A percentile compares a stretch with the other conserved stretches of the same genome.
Conservation (phyloP, 1,139 yeast species). For the Magnusiomyces paraingens region DNA sequence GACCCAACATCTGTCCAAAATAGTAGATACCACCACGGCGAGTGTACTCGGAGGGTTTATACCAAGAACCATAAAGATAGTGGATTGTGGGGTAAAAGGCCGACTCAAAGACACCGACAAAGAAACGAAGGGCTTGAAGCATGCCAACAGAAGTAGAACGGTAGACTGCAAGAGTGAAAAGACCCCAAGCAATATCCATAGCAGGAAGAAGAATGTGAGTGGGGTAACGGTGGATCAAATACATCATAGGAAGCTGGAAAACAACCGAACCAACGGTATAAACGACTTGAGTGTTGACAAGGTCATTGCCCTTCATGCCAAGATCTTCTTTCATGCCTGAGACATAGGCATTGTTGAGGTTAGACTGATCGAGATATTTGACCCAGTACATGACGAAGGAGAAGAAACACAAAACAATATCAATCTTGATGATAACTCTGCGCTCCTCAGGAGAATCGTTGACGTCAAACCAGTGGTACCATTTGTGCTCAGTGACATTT, state of each 20-base stretch:
- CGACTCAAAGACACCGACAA: constrained; percentile 58
- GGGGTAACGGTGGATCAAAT: constrained; percentile 40
- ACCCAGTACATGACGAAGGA: constrained; percentile 65
- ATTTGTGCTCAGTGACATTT: constrained; percentile 21
- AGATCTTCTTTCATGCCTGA: constrained; percentile 56
- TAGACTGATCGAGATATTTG: constrained; percentile 56
- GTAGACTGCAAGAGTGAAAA: constrained; percentile 52
- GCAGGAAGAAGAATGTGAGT: constrained; percentile 50
- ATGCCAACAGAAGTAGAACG: constrained; percentile 43
- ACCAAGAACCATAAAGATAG: constrained; percentile 58
- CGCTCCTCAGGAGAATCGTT: constrained; percentile 49
- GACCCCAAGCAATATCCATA: constrained; percentile 60
- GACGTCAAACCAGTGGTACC: constrained; percentile 62
- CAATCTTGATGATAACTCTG: constrained; percentile 52
- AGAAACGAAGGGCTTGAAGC: constrained; percentile 51
- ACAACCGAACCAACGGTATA: constrained; percentile 54
- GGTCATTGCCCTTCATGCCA: constrained; percentile 58
- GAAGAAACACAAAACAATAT: constrained; percentile 51
- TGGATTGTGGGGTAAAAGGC: constrained; percentile 56
- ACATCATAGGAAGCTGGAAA: constrained; percentile 44
- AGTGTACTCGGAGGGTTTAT: constrained; percentile 51
- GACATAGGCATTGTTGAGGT: constrained; percentile 59
- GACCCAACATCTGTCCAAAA: constrained; percentile 55
- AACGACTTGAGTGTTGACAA: constrained; percentile 53
- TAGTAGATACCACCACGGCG: constrained; percentile 58